These are phyloP conservation scores for Rhizopus stolonifer DNA, from an alignment of 371 early-diverging fungal genomes.

Conservation along the genomic window DNA sequence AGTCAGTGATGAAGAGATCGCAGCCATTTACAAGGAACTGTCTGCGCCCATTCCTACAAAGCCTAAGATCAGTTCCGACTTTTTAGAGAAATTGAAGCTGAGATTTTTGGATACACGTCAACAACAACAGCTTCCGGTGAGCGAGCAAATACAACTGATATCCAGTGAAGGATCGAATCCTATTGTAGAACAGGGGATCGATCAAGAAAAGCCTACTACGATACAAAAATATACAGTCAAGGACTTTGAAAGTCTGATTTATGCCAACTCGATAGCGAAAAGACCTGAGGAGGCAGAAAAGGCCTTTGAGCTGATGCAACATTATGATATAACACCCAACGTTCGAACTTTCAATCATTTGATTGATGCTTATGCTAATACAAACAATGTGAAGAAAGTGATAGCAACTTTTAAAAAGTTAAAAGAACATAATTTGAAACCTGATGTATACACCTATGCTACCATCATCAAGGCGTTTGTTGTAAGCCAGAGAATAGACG, in stretches of 20 bases:
- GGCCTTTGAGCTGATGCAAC: conserved; percentile 67
- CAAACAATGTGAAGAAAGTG: conserved; percentile 60
- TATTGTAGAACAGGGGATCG: not conserved
- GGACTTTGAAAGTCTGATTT: conserved; percentile 57
- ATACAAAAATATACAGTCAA: conserved; percentile 1
- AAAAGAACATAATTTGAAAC: conserved; percentile 43
- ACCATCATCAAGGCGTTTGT: conserved; percentile 76
- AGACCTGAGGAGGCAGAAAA: conserved; percentile 69
- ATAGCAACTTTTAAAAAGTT: conserved; percentile 57
- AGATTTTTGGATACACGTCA: conserved; percentile 46
- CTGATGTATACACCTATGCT: conserved; percentile 66
- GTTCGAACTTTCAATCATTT: conserved; percentile 70
- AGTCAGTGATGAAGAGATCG: conserved; percentile 27
- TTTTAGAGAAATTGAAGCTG: conserved; percentile 42
- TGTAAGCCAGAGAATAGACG: conserved; percentile 53
- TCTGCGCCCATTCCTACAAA: conserved; percentile 24
- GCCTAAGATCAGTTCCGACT: conserved; percentile 49
- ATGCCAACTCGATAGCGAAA: conserved; percentile 70
- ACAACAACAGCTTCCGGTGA: not conserved
- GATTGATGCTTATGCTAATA: conserved; percentile 78
- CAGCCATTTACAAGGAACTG: conserved; percentile 33
- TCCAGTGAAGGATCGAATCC: not conserved
- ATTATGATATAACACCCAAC: conserved; percentile 64
- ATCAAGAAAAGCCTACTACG: not conserved
- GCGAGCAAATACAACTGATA: not conserved